phyloP scores from a whole-genome alignment of 306 rosid genomes.

The Sicyos edulis region DNA sequence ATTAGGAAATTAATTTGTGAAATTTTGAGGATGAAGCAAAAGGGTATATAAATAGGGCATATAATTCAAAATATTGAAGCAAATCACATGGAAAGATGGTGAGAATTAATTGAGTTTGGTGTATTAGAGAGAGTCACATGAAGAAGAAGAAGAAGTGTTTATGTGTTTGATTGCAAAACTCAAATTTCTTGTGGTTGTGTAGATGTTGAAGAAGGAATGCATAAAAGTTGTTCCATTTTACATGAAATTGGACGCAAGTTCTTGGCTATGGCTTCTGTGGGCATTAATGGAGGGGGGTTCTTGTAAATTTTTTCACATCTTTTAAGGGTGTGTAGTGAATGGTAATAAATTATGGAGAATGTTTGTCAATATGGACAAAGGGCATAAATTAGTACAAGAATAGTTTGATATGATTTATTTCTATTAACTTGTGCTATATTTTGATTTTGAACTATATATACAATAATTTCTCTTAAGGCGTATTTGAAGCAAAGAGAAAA shows the following conservation, averaged over 20 bases:
- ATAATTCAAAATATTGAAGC: constrained; percentile 37
- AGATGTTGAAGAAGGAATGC: neutral
- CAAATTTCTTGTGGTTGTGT: constrained; percentile 23
- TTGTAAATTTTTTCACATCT: neutral
- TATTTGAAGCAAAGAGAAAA: no score
- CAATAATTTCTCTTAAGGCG: no score
- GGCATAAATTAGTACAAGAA: no score
- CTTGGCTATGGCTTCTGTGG: constrained; percentile 15
- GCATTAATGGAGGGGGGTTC: constrained; percentile 33
- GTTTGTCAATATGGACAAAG: no score
- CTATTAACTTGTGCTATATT: no score
- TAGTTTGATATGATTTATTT: no score
- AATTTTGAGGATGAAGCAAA: constrained; percentile 16
- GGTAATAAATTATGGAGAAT: no score
- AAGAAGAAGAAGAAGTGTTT: constrained; percentile 20
- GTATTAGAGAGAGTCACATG: constrained; percentile 45
- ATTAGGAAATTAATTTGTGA: neutral
- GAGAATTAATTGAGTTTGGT: neutral
- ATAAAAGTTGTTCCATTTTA: constrained; percentile 20
- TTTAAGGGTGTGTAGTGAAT: neutral
- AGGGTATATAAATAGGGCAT: constrained; percentile 2
- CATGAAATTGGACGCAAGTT: constrained; percentile 41
- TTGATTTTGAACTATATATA: no score
- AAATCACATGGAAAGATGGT: constrained; percentile 51
- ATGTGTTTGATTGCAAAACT: constrained; percentile 44